Evolutionary conservation across 106 monocot genomes (phyloP).

Genomic region (Acorus gramineus): DNA sequence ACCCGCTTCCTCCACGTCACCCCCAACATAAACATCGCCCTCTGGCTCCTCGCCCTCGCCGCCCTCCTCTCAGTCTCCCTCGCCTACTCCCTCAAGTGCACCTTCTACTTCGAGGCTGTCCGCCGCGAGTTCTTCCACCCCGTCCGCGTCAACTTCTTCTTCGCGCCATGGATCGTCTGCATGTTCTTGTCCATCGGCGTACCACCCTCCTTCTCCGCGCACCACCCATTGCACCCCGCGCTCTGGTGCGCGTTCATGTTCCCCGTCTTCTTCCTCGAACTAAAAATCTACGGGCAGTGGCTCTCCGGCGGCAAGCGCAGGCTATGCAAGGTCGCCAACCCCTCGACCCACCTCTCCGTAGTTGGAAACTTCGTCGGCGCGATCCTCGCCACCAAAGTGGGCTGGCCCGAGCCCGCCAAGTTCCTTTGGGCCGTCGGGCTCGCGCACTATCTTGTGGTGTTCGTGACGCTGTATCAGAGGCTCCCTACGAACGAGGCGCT

Average conservation of each 20-base stretch:
- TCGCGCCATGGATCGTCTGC: slow-evolving; percentile 82
- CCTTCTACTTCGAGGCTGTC: slow-evolving; percentile 89
- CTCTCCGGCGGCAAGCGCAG: slow-evolving; percentile 81
- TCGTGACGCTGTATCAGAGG: slow-evolving; percentile 87
- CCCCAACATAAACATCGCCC: slow-evolving; percentile 45
- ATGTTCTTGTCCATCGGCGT: slow-evolving; percentile 68
- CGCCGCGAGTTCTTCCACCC: slow-evolving; percentile 95
- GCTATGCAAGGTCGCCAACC: slow-evolving; percentile 88
- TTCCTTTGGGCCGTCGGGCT: slow-evolving; percentile 78
- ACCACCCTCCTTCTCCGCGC: slow-evolving; percentile 26
- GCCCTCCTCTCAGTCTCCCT: slow-evolving; percentile 34
- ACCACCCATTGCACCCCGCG: slow-evolving; percentile 29
- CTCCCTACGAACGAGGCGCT: slow-evolving; percentile 75
- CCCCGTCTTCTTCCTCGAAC: slow-evolving; percentile 62
- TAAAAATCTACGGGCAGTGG: slow-evolving; percentile 97
- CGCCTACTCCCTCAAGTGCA: slow-evolving; percentile 66
- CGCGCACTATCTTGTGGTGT: slow-evolving; percentile 77
- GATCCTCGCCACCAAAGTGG: slow-evolving; percentile 53
- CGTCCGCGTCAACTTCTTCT: slow-evolving; percentile 98
- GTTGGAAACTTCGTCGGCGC: slow-evolving; percentile 92
- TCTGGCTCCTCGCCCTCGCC: slow-evolving; percentile 68
- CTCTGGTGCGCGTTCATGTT: slow-evolving; percentile 51
- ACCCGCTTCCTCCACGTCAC: slow-evolving; percentile 53
- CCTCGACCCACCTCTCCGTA: slow-evolving; percentile 75
- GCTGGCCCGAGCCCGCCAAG: slow-evolving; percentile 60